Conservation (phyloP, 2,329 filamentous ascomycete genomes). For the Shiraia sp. region DNA sequence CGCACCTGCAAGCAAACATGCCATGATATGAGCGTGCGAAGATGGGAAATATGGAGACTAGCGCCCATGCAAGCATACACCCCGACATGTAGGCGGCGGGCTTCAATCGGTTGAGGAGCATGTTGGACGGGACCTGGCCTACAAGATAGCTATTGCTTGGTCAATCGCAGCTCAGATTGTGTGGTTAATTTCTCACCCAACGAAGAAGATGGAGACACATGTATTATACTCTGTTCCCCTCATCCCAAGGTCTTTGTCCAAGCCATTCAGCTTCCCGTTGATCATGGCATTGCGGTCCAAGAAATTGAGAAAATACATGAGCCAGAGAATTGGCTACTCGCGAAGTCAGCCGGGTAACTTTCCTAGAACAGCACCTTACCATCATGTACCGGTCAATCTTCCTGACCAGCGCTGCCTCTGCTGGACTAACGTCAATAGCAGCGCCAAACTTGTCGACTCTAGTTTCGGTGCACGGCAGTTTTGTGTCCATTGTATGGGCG, state of each 20-base stretch:
- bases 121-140: conserved; percentile 47
- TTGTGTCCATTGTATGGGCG: conserved; percentile 14
- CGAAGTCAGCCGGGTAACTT: background rate
- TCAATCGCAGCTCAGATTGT: no score
- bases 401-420: conserved; percentile 26
- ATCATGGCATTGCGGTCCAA: conserved; percentile 68
- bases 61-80: conserved; percentile 42
- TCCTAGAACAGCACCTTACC: conserved; percentile 11
- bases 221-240: conserved; percentile 63
- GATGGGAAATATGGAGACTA: conserved; percentile 36
- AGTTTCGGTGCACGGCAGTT: no score
- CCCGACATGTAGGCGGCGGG: conserved; percentile 35
- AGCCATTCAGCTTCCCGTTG: conserved; percentile 49
- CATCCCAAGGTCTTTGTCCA: conserved; percentile 24
- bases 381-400: conserved; percentile 33
- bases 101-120: conserved; percentile 43
- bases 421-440: conserved; percentile 19
- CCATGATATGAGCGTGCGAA: conserved; percentile 34
- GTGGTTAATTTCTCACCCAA: conserved; percentile 33
- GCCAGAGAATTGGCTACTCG: conserved; percentile 11
- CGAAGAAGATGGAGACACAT: conserved; percentile 64
- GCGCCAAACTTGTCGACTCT: conserved; percentile 33
- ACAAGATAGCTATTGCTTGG: conserved; percentile 34
- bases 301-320: conserved; percentile 38
- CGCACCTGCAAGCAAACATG: conserved; percentile 29